phyloP scores from a whole-genome alignment of 352 stramenopile genomes.

The Discostella stelligera region DNA sequence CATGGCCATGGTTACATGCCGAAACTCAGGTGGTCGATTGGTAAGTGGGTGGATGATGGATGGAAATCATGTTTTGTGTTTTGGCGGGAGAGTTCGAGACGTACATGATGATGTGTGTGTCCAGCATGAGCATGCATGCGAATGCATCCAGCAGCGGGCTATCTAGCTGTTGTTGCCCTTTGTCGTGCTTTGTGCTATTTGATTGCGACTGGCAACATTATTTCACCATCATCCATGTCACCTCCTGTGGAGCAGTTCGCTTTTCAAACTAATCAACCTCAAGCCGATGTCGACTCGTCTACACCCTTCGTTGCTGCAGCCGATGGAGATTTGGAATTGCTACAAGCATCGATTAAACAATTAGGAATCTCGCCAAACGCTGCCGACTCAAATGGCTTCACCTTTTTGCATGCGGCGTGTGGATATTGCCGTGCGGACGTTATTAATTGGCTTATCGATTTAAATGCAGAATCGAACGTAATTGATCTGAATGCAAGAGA shows the following conservation, averaged over 20 bases:
- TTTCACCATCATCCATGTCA: slow-evolving; percentile 13
- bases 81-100: background rate
- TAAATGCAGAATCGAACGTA: slow-evolving; percentile 26
- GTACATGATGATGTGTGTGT: too few relatives aligned
- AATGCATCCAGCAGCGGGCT: too few relatives aligned
- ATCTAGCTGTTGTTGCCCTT: too few relatives aligned
- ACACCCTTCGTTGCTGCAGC: slow-evolving; percentile 74
- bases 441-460: slow-evolving; percentile 72
- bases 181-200: too few relatives aligned
- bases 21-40: too few relatives aligned
- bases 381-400: slow-evolving; percentile 75
- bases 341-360: slow-evolving; percentile 57
- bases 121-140: too few relatives aligned
- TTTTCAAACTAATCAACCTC: slow-evolving; percentile 32
- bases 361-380: slow-evolving; percentile 54
- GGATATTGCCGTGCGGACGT: slow-evolving; percentile 78
- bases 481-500: slow-evolving; percentile 51
- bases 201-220: too few relatives aligned
- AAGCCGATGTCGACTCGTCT: slow-evolving; percentile 52
- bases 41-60: too few relatives aligned
- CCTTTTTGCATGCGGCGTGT: slow-evolving; percentile 78
- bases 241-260: slow-evolving; percentile 23
- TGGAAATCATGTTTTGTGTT: too few relatives aligned
- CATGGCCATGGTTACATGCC: background rate
- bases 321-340: slow-evolving; percentile 65